Evolutionary conservation across 2,329 filamentous ascomycete genomes (phyloP).

Genomic region (Venturia pyrina): DNA sequence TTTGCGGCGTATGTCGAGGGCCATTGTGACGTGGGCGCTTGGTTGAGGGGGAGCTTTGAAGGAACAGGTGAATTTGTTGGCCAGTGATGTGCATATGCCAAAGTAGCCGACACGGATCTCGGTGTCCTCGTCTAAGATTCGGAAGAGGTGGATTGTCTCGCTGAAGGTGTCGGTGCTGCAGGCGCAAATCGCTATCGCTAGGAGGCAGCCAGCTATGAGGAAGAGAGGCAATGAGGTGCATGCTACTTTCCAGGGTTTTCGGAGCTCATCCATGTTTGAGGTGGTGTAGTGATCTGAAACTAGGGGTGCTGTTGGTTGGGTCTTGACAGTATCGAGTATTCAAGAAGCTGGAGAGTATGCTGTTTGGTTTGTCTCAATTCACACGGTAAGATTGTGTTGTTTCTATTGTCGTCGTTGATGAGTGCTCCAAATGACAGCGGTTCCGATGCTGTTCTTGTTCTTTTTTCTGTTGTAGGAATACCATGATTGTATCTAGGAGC

Average conservation of each 20-base stretch:
- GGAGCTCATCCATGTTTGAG: neutral
- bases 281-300: too few species aligned
- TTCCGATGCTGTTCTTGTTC: neutral
- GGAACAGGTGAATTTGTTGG: neutral
- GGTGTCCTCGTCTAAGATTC: neutral
- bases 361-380: neutral
- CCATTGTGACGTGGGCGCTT: neutral
- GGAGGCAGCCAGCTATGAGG: neutral
- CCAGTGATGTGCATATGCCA: neutral
- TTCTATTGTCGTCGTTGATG: neutral
- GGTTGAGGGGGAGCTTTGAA: neutral
- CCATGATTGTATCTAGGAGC: neutral
- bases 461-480: neutral
- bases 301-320: too few species aligned
- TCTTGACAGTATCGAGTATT: too few species aligned
- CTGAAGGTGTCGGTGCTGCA: neutral
- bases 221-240: neutral
- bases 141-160: neutral
- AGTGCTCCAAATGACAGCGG: neutral
- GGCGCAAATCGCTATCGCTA: neutral
- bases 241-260: neutral
- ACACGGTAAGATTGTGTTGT: too few species aligned
- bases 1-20: neutral
- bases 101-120: neutral
- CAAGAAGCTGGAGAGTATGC: neutral